Evolutionary conservation across 208 protist genomes (phyloP), one percentile per base, ranked within the genome.

Genomic region (Acanthamoeba castellanii): DNA sequence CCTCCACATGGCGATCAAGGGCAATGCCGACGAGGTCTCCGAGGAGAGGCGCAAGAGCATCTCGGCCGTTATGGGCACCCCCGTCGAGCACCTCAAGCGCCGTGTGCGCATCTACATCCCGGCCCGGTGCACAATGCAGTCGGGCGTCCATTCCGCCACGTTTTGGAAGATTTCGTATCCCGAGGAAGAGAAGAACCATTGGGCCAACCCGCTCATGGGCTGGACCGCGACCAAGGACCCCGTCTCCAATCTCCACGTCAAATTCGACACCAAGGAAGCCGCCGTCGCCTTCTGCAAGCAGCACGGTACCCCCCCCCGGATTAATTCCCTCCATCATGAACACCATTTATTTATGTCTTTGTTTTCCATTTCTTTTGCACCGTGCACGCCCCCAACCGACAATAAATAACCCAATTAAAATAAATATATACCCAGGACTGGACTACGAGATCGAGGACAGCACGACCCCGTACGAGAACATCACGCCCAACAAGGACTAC

Each of bases 201-300:
- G 72, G 72, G 72, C 72, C 42, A 82, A 82, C 42, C 72, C 72
- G 16, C 72, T 82, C 72, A 82, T 82, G 72, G 72, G 72, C 32
- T 82, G 72, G 72, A 82, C 72, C 72, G 72, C 72, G 18, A 82
- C 72, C 72, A 82, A 82, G 72, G 72, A 82, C 72, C 72, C 72
- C 72, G 72, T 82, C 37, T 82, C 72, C 20, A 82, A 82, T 25
- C 72, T 82, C 30, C 72, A 82, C 72, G 5, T 82, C 72, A 47
- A 52, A 27, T 82, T 82, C 30, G 72, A 82, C 20, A 37, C 72
- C 34, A 82, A 82, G 72, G 72, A 82, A 25, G 72, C 72, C 37
- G 72, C 72, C 37, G 42, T 82, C 42, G 37, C 72, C 37, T 82
- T 27, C 72, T 82, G 72, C 72, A 82, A 82, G 72, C 72, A 82